Percentiles rank a stretch among this genome's conserved stretches.
phyloP scores from a whole-genome alignment of 345 rosid genomes.

The Schrenkiella parvula region DNA sequence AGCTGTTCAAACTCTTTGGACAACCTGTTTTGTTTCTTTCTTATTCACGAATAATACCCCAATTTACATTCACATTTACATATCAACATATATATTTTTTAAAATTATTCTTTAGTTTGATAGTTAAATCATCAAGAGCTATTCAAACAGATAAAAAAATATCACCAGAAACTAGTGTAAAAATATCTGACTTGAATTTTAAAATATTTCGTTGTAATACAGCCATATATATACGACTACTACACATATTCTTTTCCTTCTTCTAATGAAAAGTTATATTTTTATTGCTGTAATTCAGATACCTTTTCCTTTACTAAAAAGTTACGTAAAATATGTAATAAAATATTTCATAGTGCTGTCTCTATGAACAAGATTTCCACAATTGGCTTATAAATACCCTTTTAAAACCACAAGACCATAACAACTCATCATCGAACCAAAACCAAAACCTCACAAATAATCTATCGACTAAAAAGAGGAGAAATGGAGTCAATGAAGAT shows the following conservation, averaged over 20 bases:
- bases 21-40: conserved; percentile 32
- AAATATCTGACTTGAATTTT: background rate
- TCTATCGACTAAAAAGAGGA: background rate
- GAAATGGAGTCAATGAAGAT: conserved; percentile 35
- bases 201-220: background rate
- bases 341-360: conserved; percentile 3
- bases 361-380: background rate
- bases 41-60: background rate
- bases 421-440: conserved; percentile 13
- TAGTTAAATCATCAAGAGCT: background rate
- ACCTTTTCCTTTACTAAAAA: conserved; percentile 27
- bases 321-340: background rate
- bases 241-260: background rate
- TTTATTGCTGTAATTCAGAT: conserved; percentile 14
- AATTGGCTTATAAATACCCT: conserved; percentile 22
- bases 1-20: conserved; percentile 26
- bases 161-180: too few species aligned
- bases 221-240: background rate
- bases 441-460: background rate
- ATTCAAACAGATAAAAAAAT: too few species aligned
- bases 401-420: conserved; percentile 12
- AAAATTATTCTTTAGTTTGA: background rate
- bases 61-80: background rate
- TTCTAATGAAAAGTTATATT: background rate
- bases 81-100: background rate